These are phyloP conservation scores for Polygonum aviculare DNA, from an alignment of 148 eudicot species.

Conservation along the genomic window DNA sequence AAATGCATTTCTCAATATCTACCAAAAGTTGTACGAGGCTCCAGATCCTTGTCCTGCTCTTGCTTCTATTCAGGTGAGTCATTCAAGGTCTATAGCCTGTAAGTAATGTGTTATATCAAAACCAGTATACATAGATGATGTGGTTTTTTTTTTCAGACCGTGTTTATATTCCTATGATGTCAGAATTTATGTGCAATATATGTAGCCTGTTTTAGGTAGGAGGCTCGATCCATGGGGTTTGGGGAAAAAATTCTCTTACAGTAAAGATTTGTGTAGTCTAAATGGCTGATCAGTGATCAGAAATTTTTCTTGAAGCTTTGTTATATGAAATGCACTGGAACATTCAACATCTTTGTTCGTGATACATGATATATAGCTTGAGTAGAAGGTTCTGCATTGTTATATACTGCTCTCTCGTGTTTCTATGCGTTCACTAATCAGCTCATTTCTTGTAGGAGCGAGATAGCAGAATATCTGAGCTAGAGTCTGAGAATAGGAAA, in stretches of 20 bases:
- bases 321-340: not conserved
- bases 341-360: not conserved
- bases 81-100: not conserved
- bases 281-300: not conserved
- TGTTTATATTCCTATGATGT: no score
- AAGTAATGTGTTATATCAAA: not conserved
- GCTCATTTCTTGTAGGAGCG: conserved; percentile 52
- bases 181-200: not conserved
- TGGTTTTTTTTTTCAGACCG: not conserved
- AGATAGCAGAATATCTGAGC: conserved; percentile 63
- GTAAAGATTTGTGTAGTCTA: not conserved
- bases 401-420: not conserved
- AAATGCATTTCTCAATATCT: conserved; percentile 94
- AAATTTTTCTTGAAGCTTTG: not conserved
- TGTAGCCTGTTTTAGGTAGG: not conserved
- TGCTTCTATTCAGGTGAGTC: conserved; percentile 63
- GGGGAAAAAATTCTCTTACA: not conserved
- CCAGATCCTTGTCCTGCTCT: conserved; percentile 95
- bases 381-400: not conserved
- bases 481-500: conserved; percentile 88
- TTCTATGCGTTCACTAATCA: not conserved
- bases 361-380: not conserved
- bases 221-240: not conserved
- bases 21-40: conserved; percentile 97
- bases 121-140: not conserved